These are phyloP conservation scores for Coemansia sp. DNA, from an alignment of 192 early-diverging fungal genomes.

Conservation along the genomic window DNA sequence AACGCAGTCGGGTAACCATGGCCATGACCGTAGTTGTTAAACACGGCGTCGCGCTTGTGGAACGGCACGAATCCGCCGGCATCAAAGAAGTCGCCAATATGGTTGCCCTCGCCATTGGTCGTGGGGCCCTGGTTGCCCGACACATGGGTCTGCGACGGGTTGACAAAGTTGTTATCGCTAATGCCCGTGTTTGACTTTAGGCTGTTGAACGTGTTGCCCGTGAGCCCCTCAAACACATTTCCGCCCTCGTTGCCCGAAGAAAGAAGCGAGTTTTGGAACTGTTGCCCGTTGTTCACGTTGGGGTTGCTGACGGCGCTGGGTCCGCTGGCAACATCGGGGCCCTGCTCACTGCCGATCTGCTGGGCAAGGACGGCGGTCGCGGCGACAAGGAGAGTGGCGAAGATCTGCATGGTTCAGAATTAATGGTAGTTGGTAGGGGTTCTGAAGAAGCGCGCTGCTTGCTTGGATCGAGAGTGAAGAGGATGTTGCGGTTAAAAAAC, in stretches of 20 bases:
- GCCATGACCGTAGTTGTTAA: conserved; percentile 25
- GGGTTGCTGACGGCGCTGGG: conserved; percentile 40
- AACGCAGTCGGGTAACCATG: conserved; percentile 11
- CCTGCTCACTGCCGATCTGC: conserved; percentile 40
- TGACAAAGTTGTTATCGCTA: conserved; percentile 37
- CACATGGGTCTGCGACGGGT: conserved; percentile 23
- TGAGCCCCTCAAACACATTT: conserved; percentile 23
- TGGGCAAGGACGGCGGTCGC: conserved; percentile 51
- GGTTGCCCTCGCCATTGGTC: conserved; percentile 39
- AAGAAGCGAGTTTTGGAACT: conserved; percentile 38
- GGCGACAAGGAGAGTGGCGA: conserved; percentile 52
- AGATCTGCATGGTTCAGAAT: conserved; percentile 47
- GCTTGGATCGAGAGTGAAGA: not conserved
- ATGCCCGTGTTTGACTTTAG: conserved; percentile 18
- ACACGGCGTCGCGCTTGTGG: conserved; percentile 23
- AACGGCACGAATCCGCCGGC: conserved; percentile 11
- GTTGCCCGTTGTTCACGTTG: conserved; percentile 50
- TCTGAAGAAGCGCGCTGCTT: conserved; percentile 5
- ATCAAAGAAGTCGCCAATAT: conserved; percentile 28
- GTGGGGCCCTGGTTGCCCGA: conserved; percentile 37
- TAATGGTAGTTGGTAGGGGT: not conserved
- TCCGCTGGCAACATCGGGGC: conserved; percentile 28
- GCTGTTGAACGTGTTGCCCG: conserved; percentile 23
- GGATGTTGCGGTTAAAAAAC: conserved; percentile 1
- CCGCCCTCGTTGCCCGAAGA: conserved; percentile 26